phyloP scores from a whole-genome alignment of 768 basidiomycete genomes.

The Chalciporus chontae region DNA sequence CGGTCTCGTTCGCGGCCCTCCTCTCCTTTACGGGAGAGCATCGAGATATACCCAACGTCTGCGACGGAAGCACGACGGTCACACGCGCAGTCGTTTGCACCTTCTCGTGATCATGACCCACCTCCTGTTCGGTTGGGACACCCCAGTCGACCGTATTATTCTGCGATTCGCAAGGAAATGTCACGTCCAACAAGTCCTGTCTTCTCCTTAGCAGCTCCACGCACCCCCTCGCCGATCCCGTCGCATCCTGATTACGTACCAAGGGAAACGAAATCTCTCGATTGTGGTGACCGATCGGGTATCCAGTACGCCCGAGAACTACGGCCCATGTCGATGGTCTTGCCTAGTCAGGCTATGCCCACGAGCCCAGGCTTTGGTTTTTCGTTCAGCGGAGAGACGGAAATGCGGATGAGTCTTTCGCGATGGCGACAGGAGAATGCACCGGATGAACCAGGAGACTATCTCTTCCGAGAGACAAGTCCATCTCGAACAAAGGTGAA shows the following conservation, averaged over 20 bases:
- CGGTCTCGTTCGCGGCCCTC: slow-evolving; percentile 20
- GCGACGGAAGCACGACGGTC: slow-evolving; percentile 20
- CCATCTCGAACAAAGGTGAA: slow-evolving; percentile 17
- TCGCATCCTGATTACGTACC: slow-evolving; percentile 21
- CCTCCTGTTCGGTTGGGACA: slow-evolving; percentile 43
- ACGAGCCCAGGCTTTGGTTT: slow-evolving; percentile 34
- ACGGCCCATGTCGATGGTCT: slow-evolving; percentile 29
- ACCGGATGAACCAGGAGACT: slow-evolving; percentile 29
- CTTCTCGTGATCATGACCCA: slow-evolving; percentile 20
- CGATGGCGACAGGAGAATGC: slow-evolving; percentile 31
- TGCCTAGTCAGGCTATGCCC: slow-evolving; percentile 18
- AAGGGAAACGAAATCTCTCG: slow-evolving; percentile 33
- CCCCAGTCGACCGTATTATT: slow-evolving; percentile 52
- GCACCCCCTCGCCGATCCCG: slow-evolving; percentile 26
- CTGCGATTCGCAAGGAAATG: slow-evolving; percentile 48
- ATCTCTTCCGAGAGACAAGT: slow-evolving; percentile 28
- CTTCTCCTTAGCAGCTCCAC: slow-evolving; percentile 22
- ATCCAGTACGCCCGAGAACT: slow-evolving; percentile 18
- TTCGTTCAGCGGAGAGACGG: slow-evolving; percentile 59
- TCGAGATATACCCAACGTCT: slow-evolving; percentile 16
- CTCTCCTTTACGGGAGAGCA: slow-evolving; percentile 21
- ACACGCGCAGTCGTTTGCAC: slow-evolving; percentile 15
- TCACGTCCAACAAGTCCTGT: slow-evolving; percentile 39
- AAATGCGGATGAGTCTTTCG: slow-evolving; percentile 54
- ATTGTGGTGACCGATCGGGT: slow-evolving; percentile 21